Conservation (phyloP, 768 basidiomycete species). For the Pisolithus sp. region DNA sequence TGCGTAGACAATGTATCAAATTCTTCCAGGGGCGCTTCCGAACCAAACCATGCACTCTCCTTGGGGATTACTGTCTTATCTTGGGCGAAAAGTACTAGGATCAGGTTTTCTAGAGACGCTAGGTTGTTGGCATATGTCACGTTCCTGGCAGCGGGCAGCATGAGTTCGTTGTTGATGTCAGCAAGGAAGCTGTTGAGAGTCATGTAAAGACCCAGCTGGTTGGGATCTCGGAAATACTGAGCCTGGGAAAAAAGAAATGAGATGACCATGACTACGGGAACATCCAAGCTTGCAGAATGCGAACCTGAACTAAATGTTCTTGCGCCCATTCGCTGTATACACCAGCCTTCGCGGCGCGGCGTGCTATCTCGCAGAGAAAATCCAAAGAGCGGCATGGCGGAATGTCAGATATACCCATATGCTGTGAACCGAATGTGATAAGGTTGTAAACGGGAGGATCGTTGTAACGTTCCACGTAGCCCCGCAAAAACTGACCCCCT, state of each 20-base stretch:
- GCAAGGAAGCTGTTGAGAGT: slow-evolving; percentile 60
- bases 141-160: slow-evolving; percentile 44
- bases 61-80: slow-evolving; percentile 80
- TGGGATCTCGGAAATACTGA: slow-evolving; percentile 80
- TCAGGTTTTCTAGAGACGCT: slow-evolving; percentile 53
- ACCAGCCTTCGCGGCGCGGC: slow-evolving; percentile 51
- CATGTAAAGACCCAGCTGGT: slow-evolving; percentile 52
- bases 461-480: slow-evolving; percentile 74
- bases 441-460: slow-evolving; percentile 70
- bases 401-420: slow-evolving; percentile 80
- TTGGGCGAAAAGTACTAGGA: slow-evolving; percentile 66
- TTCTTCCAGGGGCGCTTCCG: slow-evolving; percentile 43
- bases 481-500: slow-evolving; percentile 86
- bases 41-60: slow-evolving; percentile 84
- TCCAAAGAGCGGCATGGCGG: slow-evolving; percentile 61
- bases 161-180: slow-evolving; percentile 69
- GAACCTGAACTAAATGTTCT: slow-evolving; percentile 64
- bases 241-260: slow-evolving; percentile 41
- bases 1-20: slow-evolving; percentile 9
- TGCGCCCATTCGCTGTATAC: slow-evolving; percentile 78
- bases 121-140: slow-evolving; percentile 55
- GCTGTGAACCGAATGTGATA: slow-evolving; percentile 82
- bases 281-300: not conserved
- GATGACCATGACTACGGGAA: not conserved
- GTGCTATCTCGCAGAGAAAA: slow-evolving; percentile 61